Conservation (phyloP, 2,329 filamentous ascomycete genomes). For the Scleromitrula shiraiana region DNA sequence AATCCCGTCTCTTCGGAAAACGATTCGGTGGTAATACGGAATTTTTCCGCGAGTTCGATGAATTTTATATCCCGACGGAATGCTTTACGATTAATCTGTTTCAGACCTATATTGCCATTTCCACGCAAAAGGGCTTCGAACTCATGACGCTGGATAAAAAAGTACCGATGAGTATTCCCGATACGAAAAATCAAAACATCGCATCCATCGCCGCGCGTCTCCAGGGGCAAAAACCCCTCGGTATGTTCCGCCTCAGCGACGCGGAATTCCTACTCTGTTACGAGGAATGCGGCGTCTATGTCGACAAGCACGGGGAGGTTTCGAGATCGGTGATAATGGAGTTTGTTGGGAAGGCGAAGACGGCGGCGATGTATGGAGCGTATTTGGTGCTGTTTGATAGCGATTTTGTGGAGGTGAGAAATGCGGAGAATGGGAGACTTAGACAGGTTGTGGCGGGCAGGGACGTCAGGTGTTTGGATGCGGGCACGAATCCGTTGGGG, state of each 20-base stretch:
- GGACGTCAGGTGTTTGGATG: conserved; percentile 85
- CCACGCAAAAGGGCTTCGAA: conserved; percentile 87
- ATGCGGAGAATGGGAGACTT: conserved; percentile 88
- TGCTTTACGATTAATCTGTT: conserved; percentile 95
- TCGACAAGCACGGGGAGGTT: conserved; percentile 96
- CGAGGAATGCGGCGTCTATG: conserved; percentile 92
- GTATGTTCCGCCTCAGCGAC: conserved; percentile 93
- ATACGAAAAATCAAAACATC: conserved; percentile 75
- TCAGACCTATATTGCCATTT: conserved; percentile 86
- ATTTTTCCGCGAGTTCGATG: conserved; percentile 96
- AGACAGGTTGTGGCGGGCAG: conserved; percentile 90
- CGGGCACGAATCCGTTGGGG: conserved; percentile 52
- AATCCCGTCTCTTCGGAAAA: conserved; percentile 54
- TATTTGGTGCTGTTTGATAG: conserved; percentile 91
- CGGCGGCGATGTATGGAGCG: conserved; percentile 81
- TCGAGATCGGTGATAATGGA: conserved; percentile 94
- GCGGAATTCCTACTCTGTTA: conserved; percentile 91
- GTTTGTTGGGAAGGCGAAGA: conserved; percentile 87
- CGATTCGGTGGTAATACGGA: conserved; percentile 68
- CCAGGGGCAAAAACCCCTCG: conserved; percentile 73
- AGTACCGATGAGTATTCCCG: conserved; percentile 86
- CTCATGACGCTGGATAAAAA: conserved; percentile 97
- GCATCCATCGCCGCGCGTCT: conserved; percentile 78
- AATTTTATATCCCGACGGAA: conserved; percentile 95
- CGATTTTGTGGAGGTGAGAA: conserved; percentile 94